Percentiles rank a stretch among this genome's conserved stretches.
Conservation (phyloP, 352 stramenopile genomes). For the Saprolegnia diclina region DNA sequence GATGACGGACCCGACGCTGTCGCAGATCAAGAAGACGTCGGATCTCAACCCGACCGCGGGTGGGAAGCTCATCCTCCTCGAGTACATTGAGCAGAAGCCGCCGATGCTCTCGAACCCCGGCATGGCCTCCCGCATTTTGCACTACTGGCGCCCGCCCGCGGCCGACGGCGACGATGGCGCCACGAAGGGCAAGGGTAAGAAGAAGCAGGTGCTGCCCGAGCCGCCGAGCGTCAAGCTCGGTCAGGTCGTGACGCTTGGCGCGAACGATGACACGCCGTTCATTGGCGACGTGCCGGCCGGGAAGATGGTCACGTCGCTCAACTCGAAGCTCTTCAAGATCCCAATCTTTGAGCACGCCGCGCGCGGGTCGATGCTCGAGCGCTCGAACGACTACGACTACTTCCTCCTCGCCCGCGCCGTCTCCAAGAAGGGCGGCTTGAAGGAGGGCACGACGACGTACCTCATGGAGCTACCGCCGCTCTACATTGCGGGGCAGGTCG, state of each 20-base stretch:
- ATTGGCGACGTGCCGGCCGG: constrained; percentile 72
- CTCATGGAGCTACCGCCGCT: constrained; percentile 73
- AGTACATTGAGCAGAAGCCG: constrained; percentile 79
- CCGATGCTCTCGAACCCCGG: constrained; percentile 75
- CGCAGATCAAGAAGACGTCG: constrained; percentile 82
- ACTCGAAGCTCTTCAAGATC: constrained; percentile 81
- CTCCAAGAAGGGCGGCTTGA: constrained; percentile 51
- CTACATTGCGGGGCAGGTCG: constrained; percentile 71
- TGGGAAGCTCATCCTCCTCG: constrained; percentile 73
- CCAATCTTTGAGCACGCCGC: constrained; percentile 71
- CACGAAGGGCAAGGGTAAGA: constrained; percentile 62
- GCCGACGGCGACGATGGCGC: constrained; percentile 32
- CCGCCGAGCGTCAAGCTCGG: constrained; percentile 73
- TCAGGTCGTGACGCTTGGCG: constrained; percentile 72
- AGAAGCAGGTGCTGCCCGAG: constrained; percentile 59
- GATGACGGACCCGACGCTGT: constrained; percentile 23
- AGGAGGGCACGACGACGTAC: constrained; percentile 47
- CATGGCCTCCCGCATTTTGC: constrained; percentile 77
- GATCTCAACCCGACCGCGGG: constrained; percentile 68
- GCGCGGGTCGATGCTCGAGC: constrained; percentile 33
- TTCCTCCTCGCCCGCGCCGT: constrained; percentile 69
- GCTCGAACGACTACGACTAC: constrained; percentile 44
- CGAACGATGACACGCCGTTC: constrained; percentile 78
- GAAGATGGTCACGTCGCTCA: constrained; percentile 68
- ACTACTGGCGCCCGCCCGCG: constrained; percentile 69